Evolutionary conservation across 1,139 yeast species (phyloP).

Genomic region (Pichiaceae sp.): DNA sequence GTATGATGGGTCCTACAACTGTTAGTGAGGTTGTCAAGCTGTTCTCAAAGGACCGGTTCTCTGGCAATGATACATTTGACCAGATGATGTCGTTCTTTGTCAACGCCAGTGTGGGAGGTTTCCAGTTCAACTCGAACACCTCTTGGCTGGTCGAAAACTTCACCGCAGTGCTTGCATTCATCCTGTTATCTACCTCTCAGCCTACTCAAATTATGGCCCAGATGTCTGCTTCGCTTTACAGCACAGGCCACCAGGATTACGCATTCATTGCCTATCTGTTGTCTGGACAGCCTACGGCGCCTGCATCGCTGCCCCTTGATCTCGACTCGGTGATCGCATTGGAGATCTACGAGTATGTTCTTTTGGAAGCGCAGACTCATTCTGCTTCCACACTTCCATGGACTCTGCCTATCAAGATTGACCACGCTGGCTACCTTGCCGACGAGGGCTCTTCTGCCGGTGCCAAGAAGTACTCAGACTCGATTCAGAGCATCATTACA

Average conservation of each 20-base stretch:
- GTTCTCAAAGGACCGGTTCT: constrained; percentile 37
- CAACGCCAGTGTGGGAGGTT: constrained; percentile 11
- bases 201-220: constrained; percentile 40
- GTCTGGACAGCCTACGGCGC: constrained; percentile 23
- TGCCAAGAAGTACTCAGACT: constrained; percentile 55
- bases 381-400: constrained; percentile 36
- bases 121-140: constrained; percentile 11
- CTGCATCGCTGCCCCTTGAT: constrained; percentile 24
- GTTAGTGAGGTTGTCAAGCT: constrained; percentile 51
- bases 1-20: constrained; percentile 52
- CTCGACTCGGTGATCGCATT: constrained; percentile 42
- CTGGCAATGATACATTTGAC: constrained; percentile 15
- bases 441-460: constrained; percentile 52
- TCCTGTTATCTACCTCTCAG: constrained; percentile 21
- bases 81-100: constrained; percentile 21
- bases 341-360: constrained; percentile 64
- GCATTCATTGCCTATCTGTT: constrained; percentile 18
- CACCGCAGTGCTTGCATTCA: constrained; percentile 20
- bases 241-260: constrained; percentile 25
- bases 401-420: constrained; percentile 45
- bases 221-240: constrained; percentile 42
- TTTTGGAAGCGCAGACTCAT: constrained; percentile 24
- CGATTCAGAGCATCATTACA: constrained; percentile 33
- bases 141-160: constrained; percentile 22
- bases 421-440: constrained; percentile 55